Evolutionary conservation across 371 early-diverging fungal genomes (phyloP), one percentile per base, ranked within the genome.

Genomic region (Rhizomucor miehei): DNA sequence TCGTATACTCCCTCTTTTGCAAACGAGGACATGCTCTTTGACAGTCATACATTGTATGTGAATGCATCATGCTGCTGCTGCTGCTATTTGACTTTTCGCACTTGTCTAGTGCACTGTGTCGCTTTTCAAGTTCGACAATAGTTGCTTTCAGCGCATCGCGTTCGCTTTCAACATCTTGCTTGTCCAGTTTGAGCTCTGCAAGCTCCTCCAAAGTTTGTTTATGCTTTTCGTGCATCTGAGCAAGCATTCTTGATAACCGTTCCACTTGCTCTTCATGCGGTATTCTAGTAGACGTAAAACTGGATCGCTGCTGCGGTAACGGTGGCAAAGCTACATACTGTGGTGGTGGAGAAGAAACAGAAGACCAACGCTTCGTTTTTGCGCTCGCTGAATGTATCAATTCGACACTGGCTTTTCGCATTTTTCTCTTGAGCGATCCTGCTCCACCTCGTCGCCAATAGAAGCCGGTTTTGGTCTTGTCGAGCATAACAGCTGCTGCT

Each of bases 131-230:
- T 47, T 68, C 69, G 2, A 44, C 17, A 16, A 75, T 70, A 0
- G 75, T 75, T 29, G 69, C 48, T 46, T 75, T 71, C 5, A 75
- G 37, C 11, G 75, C 75, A 54, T 71, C 71, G 21, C 75, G 56
- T 46, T 75, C 75, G 2, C 60, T 65, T 44, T 58, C 66, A 10
- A 71, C 44, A 44, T 75, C 75, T 37, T 69, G 60, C 24, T 69
- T 71, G 48, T 71, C 75, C 53, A 65, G 60, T 19, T 58, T 60
- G 11, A 67, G 38, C 43, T 75, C 71, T 0, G 37, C 17, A 16
- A 75, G 17, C 17, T 66, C 63, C 14, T 65, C 63, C 5, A 68
- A 23, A 0, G 58, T 51, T 34, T 59, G 48, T 14, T 61, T 45
- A 43, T 71, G 48, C 16, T 44, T 61, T 37, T 39, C 37, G 38